A percentile compares a stretch with the other conserved stretches of the same genome.
phyloP scores from a whole-genome alignment of 495 filamentous ascomycete species.

The Clavariopsis aquatica region DNA sequence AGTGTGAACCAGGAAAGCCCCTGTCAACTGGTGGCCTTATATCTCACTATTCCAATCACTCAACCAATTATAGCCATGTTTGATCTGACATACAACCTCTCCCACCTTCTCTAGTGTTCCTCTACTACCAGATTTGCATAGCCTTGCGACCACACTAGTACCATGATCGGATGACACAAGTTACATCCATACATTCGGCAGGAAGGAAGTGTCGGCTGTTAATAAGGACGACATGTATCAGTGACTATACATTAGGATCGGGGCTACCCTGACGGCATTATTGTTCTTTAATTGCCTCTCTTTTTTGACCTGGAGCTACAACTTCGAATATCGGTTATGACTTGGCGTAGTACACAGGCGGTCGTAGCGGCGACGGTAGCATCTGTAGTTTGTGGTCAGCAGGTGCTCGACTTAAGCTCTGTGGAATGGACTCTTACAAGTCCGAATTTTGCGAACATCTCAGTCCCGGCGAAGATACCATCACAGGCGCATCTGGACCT shows the following conservation, averaged over 20 bases:
- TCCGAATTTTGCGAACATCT: slow-evolving; percentile 50
- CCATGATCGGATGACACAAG: neutral
- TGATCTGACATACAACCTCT: neutral
- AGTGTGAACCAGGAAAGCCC: too few species aligned
- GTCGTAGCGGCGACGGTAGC: slow-evolving; percentile 20
- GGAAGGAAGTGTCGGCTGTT: neutral
- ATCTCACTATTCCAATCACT: too few species aligned
- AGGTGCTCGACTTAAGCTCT: slow-evolving; percentile 55
- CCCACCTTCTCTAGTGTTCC: neutral
- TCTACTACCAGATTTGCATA: neutral
- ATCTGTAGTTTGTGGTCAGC: slow-evolving; percentile 24
- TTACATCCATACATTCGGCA: slow-evolving; percentile 14
- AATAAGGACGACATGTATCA: slow-evolving; percentile 1
- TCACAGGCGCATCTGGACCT: slow-evolving; percentile 67
- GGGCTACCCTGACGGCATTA: neutral
- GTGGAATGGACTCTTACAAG: slow-evolving; percentile 60
- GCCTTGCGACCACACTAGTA: slow-evolving; percentile 2
- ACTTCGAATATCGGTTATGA: slow-evolving; percentile 1
- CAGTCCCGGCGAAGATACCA: slow-evolving; percentile 60
- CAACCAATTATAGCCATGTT: neutral
- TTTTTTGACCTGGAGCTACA: neutral
- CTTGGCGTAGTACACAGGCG: slow-evolving; percentile 25
- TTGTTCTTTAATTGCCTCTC: slow-evolving; percentile 6
- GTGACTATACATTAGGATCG: slow-evolving; percentile 9
- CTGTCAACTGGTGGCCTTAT: too few species aligned